A percentile compares a stretch with the other conserved stretches of the same genome.
Conservation (phyloP, 2,329 filamentous ascomycete species). For the Tolypocladium cylindrosporum region DNA sequence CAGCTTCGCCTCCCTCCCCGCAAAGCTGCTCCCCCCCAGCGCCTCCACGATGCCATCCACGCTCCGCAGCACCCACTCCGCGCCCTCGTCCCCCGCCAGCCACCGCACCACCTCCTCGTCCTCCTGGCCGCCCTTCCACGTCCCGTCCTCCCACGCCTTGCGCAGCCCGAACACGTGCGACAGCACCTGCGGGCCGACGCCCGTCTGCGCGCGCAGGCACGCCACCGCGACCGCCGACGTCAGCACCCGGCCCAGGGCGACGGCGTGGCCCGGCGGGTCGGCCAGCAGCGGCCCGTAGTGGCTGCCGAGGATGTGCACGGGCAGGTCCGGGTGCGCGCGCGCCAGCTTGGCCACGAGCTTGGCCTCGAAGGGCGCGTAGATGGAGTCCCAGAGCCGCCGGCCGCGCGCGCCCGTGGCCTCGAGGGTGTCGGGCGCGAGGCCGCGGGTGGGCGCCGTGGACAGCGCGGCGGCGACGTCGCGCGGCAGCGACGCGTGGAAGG, state of each 20-base stretch:
- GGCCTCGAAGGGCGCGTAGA: constrained; percentile 64
- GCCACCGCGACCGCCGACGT: constrained; percentile 66
- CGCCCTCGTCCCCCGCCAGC: constrained; percentile 34
- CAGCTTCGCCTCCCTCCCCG: constrained; percentile 6
- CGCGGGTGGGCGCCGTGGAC: constrained; percentile 45
- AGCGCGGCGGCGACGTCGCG: constrained; percentile 41
- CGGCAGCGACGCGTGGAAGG: constrained; percentile 57
- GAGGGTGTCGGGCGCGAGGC: constrained; percentile 41
- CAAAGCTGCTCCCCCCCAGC: constrained; percentile 33
- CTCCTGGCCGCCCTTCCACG: constrained; percentile 27
- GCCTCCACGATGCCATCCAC: constrained; percentile 35
- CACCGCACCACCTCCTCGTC: constrained; percentile 25
- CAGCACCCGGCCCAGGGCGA: constrained; percentile 51
- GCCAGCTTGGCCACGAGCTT: constrained; percentile 65
- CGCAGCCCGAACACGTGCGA: constrained; percentile 73
- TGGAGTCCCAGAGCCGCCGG: constrained; percentile 59
- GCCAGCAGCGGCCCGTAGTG: constrained; percentile 68
- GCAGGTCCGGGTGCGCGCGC: constrained; percentile 69
- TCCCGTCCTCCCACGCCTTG: constrained; percentile 64
- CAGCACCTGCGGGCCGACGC: constrained; percentile 72
- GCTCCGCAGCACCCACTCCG: constrained; percentile 34
- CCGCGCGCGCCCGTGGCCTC: constrained; percentile 47
- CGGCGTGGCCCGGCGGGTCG: constrained; percentile 44
- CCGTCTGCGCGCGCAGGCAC: constrained; percentile 68
- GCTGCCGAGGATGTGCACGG: constrained; percentile 65